Evolutionary conservation across 345 rosid genomes (phyloP).

Genomic region (Populus nigra): DNA sequence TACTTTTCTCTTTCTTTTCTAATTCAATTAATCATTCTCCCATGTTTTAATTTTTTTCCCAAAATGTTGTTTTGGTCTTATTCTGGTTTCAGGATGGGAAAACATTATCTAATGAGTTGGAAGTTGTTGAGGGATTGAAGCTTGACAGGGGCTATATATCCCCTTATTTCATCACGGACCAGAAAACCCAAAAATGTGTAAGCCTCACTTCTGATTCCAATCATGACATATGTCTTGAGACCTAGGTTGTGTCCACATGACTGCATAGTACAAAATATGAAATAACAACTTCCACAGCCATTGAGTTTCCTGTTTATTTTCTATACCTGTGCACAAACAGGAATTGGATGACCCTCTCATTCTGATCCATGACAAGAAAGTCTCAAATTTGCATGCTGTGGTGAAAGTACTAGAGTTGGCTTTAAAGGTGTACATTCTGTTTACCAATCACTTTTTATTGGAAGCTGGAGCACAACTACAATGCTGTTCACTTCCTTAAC

Average conservation of each 20-base stretch:
- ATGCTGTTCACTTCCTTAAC: background rate
- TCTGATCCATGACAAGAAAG: conserved; percentile 92
- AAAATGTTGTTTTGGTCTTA: background rate
- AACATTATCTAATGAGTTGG: conserved; percentile 84
- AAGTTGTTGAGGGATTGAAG: conserved; percentile 99
- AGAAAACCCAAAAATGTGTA: conserved; percentile 94
- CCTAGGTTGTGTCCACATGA: background rate
- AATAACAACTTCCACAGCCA: background rate
- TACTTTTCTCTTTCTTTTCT: background rate
- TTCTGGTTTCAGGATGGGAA: conserved; percentile 72
- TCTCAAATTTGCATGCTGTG: conserved; percentile 69
- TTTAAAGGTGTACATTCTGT: conserved; percentile 58
- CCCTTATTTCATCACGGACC: conserved; percentile 87
- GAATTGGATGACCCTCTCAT: conserved; percentile 95
- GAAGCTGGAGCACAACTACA: background rate
- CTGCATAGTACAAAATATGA: background rate
- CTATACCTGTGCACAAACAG: conserved; percentile 36
- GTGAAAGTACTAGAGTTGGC: conserved; percentile 92
- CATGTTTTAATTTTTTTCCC: too few species aligned
- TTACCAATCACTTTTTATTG: background rate
- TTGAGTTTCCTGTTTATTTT: background rate
- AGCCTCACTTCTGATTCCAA: conserved; percentile 17
- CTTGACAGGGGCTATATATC: conserved; percentile 96
- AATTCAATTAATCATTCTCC: background rate
- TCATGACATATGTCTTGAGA: background rate